A percentile compares a stretch with the other conserved stretches of the same genome.
phyloP scores from a whole-genome alignment of 2,329 filamentous ascomycete species.

The Colletotrichum gigasporum region DNA sequence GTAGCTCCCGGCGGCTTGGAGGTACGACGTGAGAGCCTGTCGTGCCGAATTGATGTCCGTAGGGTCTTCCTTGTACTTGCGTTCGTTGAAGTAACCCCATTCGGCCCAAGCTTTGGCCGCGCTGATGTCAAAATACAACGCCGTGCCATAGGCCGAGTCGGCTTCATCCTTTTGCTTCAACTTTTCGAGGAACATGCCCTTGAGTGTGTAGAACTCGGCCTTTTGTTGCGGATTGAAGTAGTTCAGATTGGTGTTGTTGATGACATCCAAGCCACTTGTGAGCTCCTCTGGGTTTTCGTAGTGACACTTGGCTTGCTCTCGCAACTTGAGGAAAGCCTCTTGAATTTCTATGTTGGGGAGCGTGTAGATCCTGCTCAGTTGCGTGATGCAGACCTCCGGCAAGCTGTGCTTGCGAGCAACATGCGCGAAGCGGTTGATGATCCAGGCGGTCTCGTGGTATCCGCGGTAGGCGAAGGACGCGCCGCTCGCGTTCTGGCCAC shows the following conservation, averaged over 20 bases:
- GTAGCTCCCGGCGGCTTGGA: constrained; percentile 95
- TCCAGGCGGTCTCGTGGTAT: constrained; percentile 99
- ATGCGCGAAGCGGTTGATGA: constrained; percentile 98
- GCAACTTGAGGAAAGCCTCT: constrained; percentile 95
- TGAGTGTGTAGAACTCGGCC: constrained; percentile 98
- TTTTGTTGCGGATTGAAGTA: constrained; percentile 98
- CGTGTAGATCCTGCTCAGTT: constrained; percentile 97
- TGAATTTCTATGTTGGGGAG: constrained; percentile 99
- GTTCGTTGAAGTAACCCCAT: constrained; percentile 98
- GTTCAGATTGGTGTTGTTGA: constrained; percentile 99
- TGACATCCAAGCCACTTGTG: constrained; percentile 92
- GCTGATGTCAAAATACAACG: constrained; percentile 94
- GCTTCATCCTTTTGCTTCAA: constrained; percentile 90
- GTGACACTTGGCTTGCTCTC: constrained; percentile 99
- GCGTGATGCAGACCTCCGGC: constrained; percentile 95
- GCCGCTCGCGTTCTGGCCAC: constrained; percentile 79
- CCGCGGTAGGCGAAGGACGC: constrained; percentile 96
- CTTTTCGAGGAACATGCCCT: constrained; percentile 99
- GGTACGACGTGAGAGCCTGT: constrained; percentile 93
- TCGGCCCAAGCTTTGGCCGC: constrained; percentile 98
- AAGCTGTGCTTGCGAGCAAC: constrained; percentile 97
- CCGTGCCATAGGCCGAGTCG: constrained; percentile 92
- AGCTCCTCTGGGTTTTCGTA: constrained; percentile 96
- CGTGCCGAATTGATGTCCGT: constrained; percentile 83
- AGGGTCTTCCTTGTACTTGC: constrained; percentile 92